Evolutionary conservation across 1,284 basidiomycete genomes (phyloP), one percentile per base, ranked within the genome.

Genomic region (Anthracocystis walkeri): DNA sequence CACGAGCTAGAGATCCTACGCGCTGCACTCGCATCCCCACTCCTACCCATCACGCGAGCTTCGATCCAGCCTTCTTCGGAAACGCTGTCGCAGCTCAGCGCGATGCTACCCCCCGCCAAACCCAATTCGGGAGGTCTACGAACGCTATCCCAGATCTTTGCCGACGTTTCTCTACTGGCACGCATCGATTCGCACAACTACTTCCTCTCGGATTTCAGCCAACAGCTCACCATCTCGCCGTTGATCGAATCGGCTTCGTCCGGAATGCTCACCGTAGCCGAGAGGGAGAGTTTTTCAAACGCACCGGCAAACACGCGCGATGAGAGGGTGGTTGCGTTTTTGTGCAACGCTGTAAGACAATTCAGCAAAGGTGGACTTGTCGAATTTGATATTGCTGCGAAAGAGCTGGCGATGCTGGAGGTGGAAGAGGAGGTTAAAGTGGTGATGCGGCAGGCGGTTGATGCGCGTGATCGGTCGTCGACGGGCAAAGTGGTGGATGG

Each of bases 1-100:
- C 83, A 87, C 2, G 93, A 97, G 81, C 88, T 98, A 16, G 88
- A 89, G 0, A 86, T 90, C 55, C 87, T 98, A 7, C 81, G 85
- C 7, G 75, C 84, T 3, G 86, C 88, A 12, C 86, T 89, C 42
- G 84, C 80, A 1, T 80, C 88, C 0, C 87, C 89, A 0, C 86
- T 88, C 5, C 79, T 84, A 1, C 84, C 87, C 18, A 86, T 90
- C 52, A 77, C 82, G 0, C 85, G 86, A 18, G 89, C 88, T 0
- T 85, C 84, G 1, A 64, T 89, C 20, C 85, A 87, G 40, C 81
- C 87, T 0, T 81, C 84, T 0, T 77, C 78, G 18, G 77, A 79
- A 0, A 76, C 83, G 5, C 65, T 88, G 2, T 67, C 82, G 0
- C 66, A 78, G 1, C 79, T 89, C 0, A 79, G 87, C 2, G 70